A percentile compares a stretch with the other conserved stretches of the same genome.
Evolutionary conservation across 2,329 filamentous ascomycete species (phyloP).

Genomic region (Colletotrichum sp.): DNA sequence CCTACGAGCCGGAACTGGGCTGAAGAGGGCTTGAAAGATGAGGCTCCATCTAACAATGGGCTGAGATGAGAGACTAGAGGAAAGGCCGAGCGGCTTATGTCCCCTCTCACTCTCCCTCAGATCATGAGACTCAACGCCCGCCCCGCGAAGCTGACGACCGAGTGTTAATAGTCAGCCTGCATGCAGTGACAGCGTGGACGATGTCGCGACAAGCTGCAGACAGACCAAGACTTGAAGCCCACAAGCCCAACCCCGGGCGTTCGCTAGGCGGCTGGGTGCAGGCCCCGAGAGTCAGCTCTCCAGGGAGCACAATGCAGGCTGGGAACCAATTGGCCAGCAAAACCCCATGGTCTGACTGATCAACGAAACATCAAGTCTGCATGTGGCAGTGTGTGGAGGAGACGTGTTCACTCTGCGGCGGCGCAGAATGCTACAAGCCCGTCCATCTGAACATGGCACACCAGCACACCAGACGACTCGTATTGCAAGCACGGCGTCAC

Average conservation of each 20-base stretch:
- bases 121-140: neutral
- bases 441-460: constrained; percentile 1
- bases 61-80: neutral
- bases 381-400: neutral
- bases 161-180: constrained; percentile 13
- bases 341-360: constrained; percentile 5
- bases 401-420: neutral
- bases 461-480: neutral
- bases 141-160: constrained; percentile 4
- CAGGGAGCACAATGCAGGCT: neutral
- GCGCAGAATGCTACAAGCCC: neutral
- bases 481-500: neutral
- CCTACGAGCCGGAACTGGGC: neutral
- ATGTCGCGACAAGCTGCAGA: constrained; percentile 16
- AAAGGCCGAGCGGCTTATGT: neutral
- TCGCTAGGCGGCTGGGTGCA: constrained; percentile 11
- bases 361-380: constrained; percentile 2
- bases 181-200: constrained; percentile 15
- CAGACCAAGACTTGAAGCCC: neutral
- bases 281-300: neutral
- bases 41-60: constrained; percentile 4
- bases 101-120: constrained; percentile 3
- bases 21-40: neutral
- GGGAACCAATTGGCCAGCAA: neutral
- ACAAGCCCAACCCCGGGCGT: neutral